These are phyloP conservation scores for Parmelia sp. DNA, from an alignment of 495 filamentous ascomycete species.

Conservation along the genomic window DNA sequence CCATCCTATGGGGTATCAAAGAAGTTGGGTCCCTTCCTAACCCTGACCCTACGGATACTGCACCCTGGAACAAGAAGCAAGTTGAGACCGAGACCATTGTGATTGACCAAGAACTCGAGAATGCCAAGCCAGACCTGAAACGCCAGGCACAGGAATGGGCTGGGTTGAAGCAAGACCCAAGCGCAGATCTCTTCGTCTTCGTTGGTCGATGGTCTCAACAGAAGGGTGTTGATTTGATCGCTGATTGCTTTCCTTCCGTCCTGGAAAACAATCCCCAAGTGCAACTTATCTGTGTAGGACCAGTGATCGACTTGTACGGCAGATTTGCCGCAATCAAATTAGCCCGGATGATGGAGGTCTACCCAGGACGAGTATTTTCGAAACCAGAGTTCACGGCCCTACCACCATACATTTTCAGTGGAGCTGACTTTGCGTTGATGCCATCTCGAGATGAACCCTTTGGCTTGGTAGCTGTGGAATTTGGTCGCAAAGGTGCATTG, in stretches of 20 bases:
- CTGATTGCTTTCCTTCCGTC: conserved; percentile 66
- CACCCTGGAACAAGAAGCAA: conserved; percentile 54
- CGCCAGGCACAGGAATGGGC: conserved; percentile 75
- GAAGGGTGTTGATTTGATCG: conserved; percentile 72
- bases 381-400: conserved; percentile 72
- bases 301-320: conserved; percentile 72
- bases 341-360: conserved; percentile 63
- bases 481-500: conserved; percentile 69
- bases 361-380: conserved; percentile 65
- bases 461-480: conserved; percentile 75
- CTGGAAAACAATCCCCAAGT: conserved; percentile 59
- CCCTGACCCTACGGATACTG: conserved; percentile 69
- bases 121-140: conserved; percentile 48
- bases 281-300: conserved; percentile 66
- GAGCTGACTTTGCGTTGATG: conserved; percentile 75
- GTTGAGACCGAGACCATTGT: conserved; percentile 46
- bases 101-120: conserved; percentile 55
- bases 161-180: conserved; percentile 55
- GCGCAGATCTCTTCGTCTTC: conserved; percentile 72
- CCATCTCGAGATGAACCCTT: conserved; percentile 80
- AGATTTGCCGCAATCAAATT: conserved; percentile 72
- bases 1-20: conserved; percentile 70
- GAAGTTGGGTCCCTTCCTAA: conserved; percentile 68
- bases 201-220: conserved; percentile 76
- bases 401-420: conserved; percentile 69